These are phyloP conservation scores for Oryza rufipogon DNA, from an alignment of 176 grass and related monocot genomes.

Conservation along the genomic window DNA sequence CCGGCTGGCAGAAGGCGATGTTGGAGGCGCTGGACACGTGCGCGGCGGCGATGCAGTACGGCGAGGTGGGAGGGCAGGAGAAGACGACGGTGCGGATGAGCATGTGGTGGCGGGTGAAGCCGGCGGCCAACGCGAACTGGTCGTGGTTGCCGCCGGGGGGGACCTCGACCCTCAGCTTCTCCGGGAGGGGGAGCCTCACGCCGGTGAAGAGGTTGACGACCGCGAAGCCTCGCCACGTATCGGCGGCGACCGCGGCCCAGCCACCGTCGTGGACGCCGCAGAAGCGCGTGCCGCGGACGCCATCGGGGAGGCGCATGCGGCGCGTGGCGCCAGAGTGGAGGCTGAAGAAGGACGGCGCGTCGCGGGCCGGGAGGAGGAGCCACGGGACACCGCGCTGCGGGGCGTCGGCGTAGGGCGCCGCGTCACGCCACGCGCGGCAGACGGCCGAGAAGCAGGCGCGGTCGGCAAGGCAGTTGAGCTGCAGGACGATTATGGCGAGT, in stretches of 20 bases:
- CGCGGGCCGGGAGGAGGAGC: not conserved
- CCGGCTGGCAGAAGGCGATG: slow-evolving; percentile 35
- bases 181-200: slow-evolving; percentile 11
- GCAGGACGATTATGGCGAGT: slow-evolving; percentile 1
- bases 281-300: not conserved
- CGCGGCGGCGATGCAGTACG: slow-evolving; percentile 19
- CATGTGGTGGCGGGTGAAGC: slow-evolving; percentile 1
- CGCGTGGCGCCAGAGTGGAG: not conserved
- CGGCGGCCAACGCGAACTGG: not conserved
- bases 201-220: slow-evolving; percentile 21
- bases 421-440: not conserved
- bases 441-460: slow-evolving; percentile 1
- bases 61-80: slow-evolving; percentile 19
- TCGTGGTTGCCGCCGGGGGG: not conserved
- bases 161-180: not conserved
- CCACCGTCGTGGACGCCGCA: slow-evolving; percentile 28
- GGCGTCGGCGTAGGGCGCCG: not conserved
- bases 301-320: not conserved
- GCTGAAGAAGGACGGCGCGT: slow-evolving; percentile 1
- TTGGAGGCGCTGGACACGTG: slow-evolving; percentile 10
- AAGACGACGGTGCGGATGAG: slow-evolving; percentile 32
- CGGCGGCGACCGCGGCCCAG: slow-evolving; percentile 16
- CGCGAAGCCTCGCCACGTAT: slow-evolving; percentile 14
- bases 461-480: slow-evolving; percentile 20
- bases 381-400: slow-evolving; percentile 1